Percentiles rank a stretch among this genome's conserved stretches.
Evolutionary conservation across 345 rosid species (phyloP).

Genomic region (Stellera chamaejasme): DNA sequence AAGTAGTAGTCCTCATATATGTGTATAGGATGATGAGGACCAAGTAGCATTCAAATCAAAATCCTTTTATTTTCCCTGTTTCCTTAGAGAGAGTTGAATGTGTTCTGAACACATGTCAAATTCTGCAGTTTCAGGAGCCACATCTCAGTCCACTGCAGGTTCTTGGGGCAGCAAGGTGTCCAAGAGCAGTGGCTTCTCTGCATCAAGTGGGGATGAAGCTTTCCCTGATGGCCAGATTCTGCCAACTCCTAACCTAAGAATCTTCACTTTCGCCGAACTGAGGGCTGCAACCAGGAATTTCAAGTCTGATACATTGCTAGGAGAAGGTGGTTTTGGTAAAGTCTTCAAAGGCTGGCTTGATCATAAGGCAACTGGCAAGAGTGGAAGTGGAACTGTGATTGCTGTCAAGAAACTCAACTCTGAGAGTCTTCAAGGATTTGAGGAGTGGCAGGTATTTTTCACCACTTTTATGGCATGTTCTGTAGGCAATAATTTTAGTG

Average conservation of each 20-base stretch:
- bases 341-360: constrained; percentile 89
- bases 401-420: constrained; percentile 76
- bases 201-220: constrained; percentile 37
- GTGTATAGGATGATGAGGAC: too few species aligned
- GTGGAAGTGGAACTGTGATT: constrained; percentile 43
- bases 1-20: neutral
- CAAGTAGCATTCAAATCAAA: neutral
- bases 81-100: neutral
- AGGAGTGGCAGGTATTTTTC: constrained; percentile 69
- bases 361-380: constrained; percentile 38
- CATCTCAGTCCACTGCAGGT: constrained; percentile 39
- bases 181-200: constrained; percentile 46
- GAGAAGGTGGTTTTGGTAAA: constrained; percentile 83
- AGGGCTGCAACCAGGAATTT: constrained; percentile 59
- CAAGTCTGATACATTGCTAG: constrained; percentile 55
- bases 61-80: neutral
- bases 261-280: constrained; percentile 49
- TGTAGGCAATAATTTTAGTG: too few species aligned
- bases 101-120: neutral
- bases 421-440: constrained; percentile 67
- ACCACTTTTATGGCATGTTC: too few species aligned
- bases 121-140: constrained; percentile 21
- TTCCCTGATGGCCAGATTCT: constrained; percentile 49
- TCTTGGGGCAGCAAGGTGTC: constrained; percentile 58
- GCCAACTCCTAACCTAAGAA: constrained; percentile 48